These are phyloP conservation scores for Datura wrightii DNA, from an alignment of 257 asterid species.

Conservation along the genomic window DNA sequence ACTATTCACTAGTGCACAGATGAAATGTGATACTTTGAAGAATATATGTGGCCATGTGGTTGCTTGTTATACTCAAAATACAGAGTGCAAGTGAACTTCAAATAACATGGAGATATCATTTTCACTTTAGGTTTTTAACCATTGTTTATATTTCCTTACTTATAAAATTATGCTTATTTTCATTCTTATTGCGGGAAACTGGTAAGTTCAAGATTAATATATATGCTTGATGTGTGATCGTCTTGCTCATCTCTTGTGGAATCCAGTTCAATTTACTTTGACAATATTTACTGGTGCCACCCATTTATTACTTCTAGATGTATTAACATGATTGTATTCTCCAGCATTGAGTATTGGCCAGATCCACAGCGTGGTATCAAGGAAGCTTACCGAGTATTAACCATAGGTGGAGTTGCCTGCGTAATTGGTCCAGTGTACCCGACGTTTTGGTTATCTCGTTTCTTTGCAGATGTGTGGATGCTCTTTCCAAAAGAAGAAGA, in stretches of 20 bases:
- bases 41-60: neutral
- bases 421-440: conserved; percentile 56
- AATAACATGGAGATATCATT: neutral
- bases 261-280: neutral
- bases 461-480: conserved; percentile 55
- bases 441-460: conserved; percentile 53
- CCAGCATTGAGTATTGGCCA: conserved; percentile 58
- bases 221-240: neutral
- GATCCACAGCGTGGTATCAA: conserved; percentile 58
- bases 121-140: neutral
- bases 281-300: neutral
- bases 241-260: neutral
- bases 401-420: conserved; percentile 50
- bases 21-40: neutral
- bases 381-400: conserved; percentile 52
- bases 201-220: neutral
- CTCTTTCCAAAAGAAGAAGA: conserved; percentile 53
- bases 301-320: conserved; percentile 17
- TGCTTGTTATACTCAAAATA: neutral
- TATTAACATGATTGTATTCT: conserved; percentile 21
- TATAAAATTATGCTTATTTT: neutral
- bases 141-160: neutral
- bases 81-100: neutral
- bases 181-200: neutral
- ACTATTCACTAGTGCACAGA: neutral